These are phyloP conservation scores for Bisporella sp. DNA, from an alignment of 2,329 filamentous ascomycete species.

Conservation along the genomic window DNA sequence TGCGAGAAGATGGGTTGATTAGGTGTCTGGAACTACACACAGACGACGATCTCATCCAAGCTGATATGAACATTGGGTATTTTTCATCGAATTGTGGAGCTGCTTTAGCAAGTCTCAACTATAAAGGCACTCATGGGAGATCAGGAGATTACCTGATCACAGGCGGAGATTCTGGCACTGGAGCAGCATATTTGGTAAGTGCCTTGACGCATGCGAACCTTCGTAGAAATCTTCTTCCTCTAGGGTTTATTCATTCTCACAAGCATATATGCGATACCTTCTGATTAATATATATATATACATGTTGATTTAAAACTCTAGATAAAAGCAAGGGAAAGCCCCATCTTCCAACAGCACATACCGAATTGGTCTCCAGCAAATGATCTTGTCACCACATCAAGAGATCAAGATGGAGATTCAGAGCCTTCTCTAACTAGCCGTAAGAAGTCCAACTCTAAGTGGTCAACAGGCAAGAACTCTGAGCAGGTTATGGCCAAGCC, in stretches of 20 bases:
- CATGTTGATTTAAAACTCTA: conserved; percentile 22
- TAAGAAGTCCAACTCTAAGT: background rate
- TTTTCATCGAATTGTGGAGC: conserved; percentile 70
- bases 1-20: conserved; percentile 79
- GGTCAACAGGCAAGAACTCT: too few relatives aligned
- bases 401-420: conserved; percentile 12
- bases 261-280: background rate
- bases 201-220: background rate
- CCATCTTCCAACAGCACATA: conserved; percentile 51
- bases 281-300: background rate
- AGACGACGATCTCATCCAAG: conserved; percentile 44
- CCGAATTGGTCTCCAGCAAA: conserved; percentile 49
- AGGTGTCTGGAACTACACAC: conserved; percentile 62
- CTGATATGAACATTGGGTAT: conserved; percentile 52
- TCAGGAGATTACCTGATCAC: conserved; percentile 47
- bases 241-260: background rate
- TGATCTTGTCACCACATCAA: conserved; percentile 37
- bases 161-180: conserved; percentile 62
- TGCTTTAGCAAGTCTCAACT: conserved; percentile 64
- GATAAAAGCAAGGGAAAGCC: conserved; percentile 48
- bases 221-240: background rate
- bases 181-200: conserved; percentile 54
- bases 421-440: background rate
- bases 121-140: conserved; percentile 34
- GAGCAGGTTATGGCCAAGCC: conserved; percentile 26